Evolutionary conservation across 768 basidiomycete genomes (phyloP).

Genomic region (Hygrophorus russula): DNA sequence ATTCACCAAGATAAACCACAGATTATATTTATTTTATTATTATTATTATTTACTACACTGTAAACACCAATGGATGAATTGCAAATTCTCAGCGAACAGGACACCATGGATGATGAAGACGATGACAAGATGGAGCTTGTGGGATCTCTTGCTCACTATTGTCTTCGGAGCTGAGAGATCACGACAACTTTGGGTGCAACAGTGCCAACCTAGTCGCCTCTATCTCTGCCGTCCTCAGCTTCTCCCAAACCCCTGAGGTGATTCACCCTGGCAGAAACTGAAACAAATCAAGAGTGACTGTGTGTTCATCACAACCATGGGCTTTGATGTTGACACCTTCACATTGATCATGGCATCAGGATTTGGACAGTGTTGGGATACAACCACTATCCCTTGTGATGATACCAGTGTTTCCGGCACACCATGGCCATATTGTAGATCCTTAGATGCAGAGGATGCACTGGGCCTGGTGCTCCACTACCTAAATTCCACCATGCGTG

Average conservation of each 20-base stretch:
- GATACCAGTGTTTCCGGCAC: constrained; percentile 12
- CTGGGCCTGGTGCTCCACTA: constrained; percentile 28
- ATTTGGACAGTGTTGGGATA: constrained; percentile 19
- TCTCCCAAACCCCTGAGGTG: constrained; percentile 19
- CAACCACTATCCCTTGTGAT: constrained; percentile 18
- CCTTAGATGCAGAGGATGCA: constrained; percentile 28
- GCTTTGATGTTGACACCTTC: constrained; percentile 27
- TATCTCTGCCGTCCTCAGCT: constrained; percentile 22
- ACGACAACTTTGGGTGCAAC: not conserved
- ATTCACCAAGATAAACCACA: too few relatives aligned
- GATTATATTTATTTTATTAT: too few relatives aligned
- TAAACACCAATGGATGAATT: too few relatives aligned
- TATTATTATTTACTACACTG: too few relatives aligned
- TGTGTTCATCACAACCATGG: constrained; percentile 35
- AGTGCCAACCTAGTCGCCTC: constrained; percentile 4
- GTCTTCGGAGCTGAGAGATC: too few relatives aligned
- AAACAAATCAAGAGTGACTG: constrained; percentile 20
- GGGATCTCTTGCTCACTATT: too few relatives aligned
- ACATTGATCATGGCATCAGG: constrained; percentile 17
- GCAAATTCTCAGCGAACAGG: too few relatives aligned
- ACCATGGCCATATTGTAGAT: constrained; percentile 17
- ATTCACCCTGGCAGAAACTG: constrained; percentile 26
- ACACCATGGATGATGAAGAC: too few relatives aligned
- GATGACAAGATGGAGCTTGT: too few relatives aligned
- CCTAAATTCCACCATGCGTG: too few relatives aligned